Conservation (phyloP, 2,329 filamentous ascomycete genomes). For the Claviceps africana region DNA sequence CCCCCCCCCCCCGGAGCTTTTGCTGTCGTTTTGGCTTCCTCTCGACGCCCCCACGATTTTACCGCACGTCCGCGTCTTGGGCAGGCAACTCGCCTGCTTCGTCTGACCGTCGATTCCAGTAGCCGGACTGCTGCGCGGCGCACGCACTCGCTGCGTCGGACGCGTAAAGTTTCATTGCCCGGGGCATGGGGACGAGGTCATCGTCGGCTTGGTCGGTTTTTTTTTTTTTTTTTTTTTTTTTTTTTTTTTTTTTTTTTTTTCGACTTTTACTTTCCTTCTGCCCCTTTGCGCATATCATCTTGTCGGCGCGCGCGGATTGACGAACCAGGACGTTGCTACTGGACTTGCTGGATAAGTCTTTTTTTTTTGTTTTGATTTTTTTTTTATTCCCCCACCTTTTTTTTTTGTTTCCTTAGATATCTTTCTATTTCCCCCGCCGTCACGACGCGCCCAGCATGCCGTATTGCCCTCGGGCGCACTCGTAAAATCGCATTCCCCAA, state of each 20-base stretch:
- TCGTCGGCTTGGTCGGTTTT: no score
- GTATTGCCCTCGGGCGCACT: conserved; percentile 1
- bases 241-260: neutral
- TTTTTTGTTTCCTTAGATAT: neutral
- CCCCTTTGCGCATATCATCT: neutral
- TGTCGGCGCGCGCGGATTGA: neutral
- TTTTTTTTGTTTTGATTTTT: neutral
- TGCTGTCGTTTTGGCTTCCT: no score
- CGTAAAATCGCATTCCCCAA: neutral
- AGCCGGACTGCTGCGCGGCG: no score
- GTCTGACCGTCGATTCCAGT: no score
- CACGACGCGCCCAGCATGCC: conserved; percentile 5
- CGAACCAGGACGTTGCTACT: neutral
- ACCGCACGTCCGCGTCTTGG: no score
- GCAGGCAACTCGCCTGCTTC: no score
- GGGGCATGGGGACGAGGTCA: no score
- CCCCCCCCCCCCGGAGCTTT: no score
- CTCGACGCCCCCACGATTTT: no score
- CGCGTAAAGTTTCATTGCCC: no score
- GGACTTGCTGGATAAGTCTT: neutral
- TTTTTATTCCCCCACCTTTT: neutral
- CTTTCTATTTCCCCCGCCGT: neutral
- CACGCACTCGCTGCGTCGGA: no score
- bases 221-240: neutral
- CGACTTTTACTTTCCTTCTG: neutral